Conservation (phyloP, 371 early-diverging fungal genomes). For the Zychaea mexicana region DNA sequence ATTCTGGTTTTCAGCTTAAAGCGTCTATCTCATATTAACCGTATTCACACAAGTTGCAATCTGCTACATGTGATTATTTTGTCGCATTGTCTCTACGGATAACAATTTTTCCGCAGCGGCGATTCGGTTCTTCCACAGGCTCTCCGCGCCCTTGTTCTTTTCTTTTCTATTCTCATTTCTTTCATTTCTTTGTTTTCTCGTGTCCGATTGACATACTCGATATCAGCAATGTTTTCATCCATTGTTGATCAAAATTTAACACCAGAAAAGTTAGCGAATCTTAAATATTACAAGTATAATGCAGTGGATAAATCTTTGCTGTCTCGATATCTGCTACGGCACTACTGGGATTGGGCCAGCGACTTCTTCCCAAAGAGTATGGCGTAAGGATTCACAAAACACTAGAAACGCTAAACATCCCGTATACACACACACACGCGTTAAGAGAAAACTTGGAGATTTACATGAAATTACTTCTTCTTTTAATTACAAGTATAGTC, state of each 20-base stretch:
- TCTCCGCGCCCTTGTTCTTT: not conserved
- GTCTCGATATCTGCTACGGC: conserved; percentile 79
- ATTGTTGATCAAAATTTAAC: conserved; percentile 29
- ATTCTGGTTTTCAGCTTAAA: too few species aligned
- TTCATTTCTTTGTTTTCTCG: not conserved
- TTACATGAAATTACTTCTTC: not conserved
- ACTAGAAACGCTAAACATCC: too few species aligned
- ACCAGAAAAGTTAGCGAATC: conserved; percentile 68
- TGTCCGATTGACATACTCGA: not conserved
- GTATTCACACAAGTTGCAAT: too few species aligned
- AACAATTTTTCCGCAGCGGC: not conserved
- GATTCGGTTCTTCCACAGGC: not conserved
- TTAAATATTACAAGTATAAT: conserved; percentile 82
- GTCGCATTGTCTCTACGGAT: not conserved
- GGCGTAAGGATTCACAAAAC: conserved; percentile 86
- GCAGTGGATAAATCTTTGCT: conserved; percentile 85
- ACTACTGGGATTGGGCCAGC: conserved; percentile 91
- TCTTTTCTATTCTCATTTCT: not conserved
- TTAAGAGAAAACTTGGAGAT: too few species aligned
- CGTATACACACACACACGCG: too few species aligned
- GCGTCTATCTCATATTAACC: too few species aligned
- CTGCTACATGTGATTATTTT: not conserved
- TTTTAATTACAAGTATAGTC: conserved; percentile 59
- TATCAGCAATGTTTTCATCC: not conserved
- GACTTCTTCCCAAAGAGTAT: conserved; percentile 89